Evolutionary conservation across 768 basidiomycete species (phyloP).

Genomic region (Tricholoma saponaceum): DNA sequence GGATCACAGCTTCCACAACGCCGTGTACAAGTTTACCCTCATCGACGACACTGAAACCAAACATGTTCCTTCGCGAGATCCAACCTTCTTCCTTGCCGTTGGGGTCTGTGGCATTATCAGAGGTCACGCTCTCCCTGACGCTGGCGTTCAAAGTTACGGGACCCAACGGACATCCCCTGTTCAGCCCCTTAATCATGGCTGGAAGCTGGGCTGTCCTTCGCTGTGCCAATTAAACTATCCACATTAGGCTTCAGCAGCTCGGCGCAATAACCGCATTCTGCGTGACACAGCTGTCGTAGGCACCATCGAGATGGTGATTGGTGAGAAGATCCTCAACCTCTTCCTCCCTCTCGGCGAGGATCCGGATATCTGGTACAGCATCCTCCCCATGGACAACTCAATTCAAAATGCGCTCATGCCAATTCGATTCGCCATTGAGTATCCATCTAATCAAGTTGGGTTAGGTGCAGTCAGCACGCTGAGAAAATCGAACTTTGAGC

Average conservation of each 20-base stretch:
- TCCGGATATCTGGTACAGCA: conserved; percentile 2
- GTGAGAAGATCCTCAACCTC: background rate
- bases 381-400: background rate
- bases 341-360: background rate
- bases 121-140: conserved; percentile 2
- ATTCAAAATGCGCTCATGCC: background rate
- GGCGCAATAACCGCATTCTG: background rate
- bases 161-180: background rate
- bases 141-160: background rate
- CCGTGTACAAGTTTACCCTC: conserved; percentile 2
- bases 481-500: background rate
- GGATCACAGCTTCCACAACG: background rate
- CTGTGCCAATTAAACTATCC: no score
- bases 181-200: background rate
- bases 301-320: background rate
- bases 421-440: background rate
- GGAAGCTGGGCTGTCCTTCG: background rate
- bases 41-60: conserved; percentile 1
- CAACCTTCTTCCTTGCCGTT: background rate
- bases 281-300: background rate
- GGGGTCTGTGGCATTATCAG: conserved; percentile 3
- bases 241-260: background rate
- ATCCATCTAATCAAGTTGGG: background rate
- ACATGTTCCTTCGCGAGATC: background rate
- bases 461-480: background rate